Evolutionary conservation across 2,329 filamentous ascomycete species (phyloP).

Genomic region (Pseudogymnoascus pannorum): DNA sequence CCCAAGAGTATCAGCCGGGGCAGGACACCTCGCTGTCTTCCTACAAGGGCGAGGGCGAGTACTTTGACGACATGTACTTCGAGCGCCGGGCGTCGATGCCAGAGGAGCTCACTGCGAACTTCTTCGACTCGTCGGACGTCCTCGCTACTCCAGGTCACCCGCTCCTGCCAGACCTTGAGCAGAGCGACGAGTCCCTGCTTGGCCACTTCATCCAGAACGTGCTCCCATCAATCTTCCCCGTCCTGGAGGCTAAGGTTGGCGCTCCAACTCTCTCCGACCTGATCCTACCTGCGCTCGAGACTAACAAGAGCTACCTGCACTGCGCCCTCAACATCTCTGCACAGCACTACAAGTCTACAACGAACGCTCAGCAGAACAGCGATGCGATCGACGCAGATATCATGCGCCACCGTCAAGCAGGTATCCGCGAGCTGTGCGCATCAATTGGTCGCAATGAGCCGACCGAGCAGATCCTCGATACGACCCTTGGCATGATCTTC

Average conservation of each 20-base stretch:
- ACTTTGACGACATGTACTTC: conserved; percentile 63
- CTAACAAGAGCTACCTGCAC: conserved; percentile 89
- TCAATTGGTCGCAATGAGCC: conserved; percentile 72
- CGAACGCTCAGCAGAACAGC: conserved; percentile 55
- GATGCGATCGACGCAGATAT: conserved; percentile 85
- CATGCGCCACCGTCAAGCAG: conserved; percentile 82
- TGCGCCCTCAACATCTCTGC: conserved; percentile 92
- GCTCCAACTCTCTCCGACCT: conserved; percentile 74
- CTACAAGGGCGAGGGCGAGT: conserved; percentile 58
- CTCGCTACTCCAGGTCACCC: conserved; percentile 35
- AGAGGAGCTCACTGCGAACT: conserved; percentile 67
- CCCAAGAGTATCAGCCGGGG: conserved; percentile 44
- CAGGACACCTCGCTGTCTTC: conserved; percentile 59
- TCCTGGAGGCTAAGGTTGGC: conserved; percentile 83
- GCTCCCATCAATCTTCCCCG: conserved; percentile 81
- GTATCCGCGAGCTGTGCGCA: conserved; percentile 78
- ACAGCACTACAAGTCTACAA: conserved; percentile 69
- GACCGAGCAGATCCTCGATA: conserved; percentile 83
- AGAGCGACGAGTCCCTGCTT: conserved; percentile 76
- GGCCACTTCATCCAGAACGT: conserved; percentile 89
- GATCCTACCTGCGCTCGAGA: conserved; percentile 79
- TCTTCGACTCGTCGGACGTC: conserved; percentile 69
- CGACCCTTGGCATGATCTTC: conserved; percentile 89
- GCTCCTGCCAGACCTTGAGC: conserved; percentile 57
- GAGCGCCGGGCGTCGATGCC: conserved; percentile 56